Percentiles rank a stretch among this genome's conserved stretches.
Conservation (phyloP, 208 protist species). For the Leptomonas seymouri region DNA sequence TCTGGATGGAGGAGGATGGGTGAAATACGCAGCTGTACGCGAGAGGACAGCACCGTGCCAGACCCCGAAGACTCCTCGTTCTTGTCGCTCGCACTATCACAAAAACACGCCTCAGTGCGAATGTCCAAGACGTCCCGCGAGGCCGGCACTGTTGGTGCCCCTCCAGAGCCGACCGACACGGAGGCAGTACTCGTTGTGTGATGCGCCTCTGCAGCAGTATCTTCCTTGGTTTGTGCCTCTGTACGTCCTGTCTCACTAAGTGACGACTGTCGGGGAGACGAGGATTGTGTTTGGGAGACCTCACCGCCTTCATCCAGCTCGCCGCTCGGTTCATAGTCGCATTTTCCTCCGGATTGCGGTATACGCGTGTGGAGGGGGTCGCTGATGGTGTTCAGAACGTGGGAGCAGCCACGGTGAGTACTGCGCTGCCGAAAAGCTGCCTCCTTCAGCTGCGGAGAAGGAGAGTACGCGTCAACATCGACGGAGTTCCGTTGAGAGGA, state of each 20-base stretch:
- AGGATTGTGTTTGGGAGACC: neutral
- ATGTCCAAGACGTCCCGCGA: neutral
- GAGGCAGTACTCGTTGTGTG: neutral
- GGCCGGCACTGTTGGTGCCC: neutral
- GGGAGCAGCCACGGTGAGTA: neutral
- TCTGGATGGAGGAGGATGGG: slow-evolving; percentile 1
- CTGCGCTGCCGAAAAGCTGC: neutral
- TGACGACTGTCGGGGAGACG: neutral
- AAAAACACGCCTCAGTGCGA: slow-evolving; percentile 8
- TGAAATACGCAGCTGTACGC: neutral
- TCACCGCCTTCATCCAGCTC: neutral
- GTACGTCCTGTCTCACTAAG: neutral
- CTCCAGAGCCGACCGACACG: neutral
- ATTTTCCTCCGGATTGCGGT: neutral
- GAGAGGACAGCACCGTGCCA: neutral
- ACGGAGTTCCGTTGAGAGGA: neutral
- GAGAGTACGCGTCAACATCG: neutral
- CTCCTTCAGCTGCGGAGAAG: neutral
- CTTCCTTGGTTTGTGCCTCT: neutral
- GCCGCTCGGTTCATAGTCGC: neutral
- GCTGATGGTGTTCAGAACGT: neutral
- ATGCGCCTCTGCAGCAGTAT: neutral
- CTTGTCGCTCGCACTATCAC: neutral
- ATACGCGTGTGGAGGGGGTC: neutral
- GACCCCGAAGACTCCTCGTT: neutral